Conservation (phyloP, 441 rosid species). For the Bocquillonia castaneifolia region DNA sequence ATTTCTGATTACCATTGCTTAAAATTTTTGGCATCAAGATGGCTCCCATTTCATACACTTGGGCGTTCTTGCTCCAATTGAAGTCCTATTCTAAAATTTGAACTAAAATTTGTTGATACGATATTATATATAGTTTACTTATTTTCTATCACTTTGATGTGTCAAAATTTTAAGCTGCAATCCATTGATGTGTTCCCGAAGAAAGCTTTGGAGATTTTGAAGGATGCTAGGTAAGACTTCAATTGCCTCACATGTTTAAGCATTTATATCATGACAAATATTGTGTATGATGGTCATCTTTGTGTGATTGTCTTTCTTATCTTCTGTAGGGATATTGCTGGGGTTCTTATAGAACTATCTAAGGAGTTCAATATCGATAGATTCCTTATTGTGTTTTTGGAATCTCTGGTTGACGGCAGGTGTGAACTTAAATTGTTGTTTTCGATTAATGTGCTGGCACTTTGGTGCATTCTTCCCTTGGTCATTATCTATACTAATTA, state of each 20-base stretch:
- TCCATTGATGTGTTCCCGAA: slow-evolving; percentile 55
- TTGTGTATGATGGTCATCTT: slow-evolving; percentile 8
- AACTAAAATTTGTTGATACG: neutral
- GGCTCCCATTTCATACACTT: neutral
- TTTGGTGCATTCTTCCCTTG: neutral
- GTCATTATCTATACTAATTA: slow-evolving; percentile 24
- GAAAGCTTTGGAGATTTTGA: slow-evolving; percentile 70
- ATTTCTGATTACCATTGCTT: slow-evolving; percentile 4
- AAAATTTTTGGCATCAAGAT: neutral
- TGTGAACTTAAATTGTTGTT: slow-evolving; percentile 30
- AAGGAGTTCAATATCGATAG: slow-evolving; percentile 72
- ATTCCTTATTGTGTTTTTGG: slow-evolving; percentile 62
- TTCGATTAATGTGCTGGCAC: slow-evolving; percentile 3
- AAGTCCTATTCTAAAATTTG: slow-evolving; percentile 1
- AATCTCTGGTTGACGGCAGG: slow-evolving; percentile 68
- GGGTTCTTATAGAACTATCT: slow-evolving; percentile 60
- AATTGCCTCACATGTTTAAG: slow-evolving; percentile 11
- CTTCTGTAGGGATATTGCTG: slow-evolving; percentile 55
- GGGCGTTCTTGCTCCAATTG: neutral
- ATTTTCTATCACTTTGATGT: slow-evolving; percentile 15
- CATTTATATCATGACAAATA: neutral
- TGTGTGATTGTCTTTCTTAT: slow-evolving; percentile 13
- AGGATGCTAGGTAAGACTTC: slow-evolving; percentile 54
- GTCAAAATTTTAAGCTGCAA: slow-evolving; percentile 51
- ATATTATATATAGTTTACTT: neutral